These are phyloP conservation scores for Geranium brycei DNA, from an alignment of 345 rosid species.

Conservation along the genomic window DNA sequence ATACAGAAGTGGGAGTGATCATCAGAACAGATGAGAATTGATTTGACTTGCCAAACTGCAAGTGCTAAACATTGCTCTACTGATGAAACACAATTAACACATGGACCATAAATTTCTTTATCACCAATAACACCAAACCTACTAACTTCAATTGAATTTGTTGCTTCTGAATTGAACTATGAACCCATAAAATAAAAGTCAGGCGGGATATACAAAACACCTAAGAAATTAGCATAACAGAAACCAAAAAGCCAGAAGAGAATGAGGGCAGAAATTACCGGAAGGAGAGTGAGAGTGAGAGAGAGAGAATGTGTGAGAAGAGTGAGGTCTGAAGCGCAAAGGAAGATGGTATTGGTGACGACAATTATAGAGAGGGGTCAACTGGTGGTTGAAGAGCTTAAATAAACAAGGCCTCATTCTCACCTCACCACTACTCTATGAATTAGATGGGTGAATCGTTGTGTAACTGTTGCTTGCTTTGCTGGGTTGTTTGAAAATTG, in stretches of 20 bases:
- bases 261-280: slow-evolving; percentile 5
- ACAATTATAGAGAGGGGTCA: slow-evolving; percentile 4
- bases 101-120: not conserved
- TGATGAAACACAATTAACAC: no score
- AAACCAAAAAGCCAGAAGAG: not conserved
- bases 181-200: not conserved
- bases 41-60: not conserved
- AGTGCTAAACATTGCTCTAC: not conserved
- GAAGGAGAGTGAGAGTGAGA: slow-evolving; percentile 22
- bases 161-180: not conserved
- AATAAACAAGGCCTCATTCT: slow-evolving; percentile 7
- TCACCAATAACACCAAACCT: not conserved
- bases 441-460: not conserved
- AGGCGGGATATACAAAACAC: not conserved
- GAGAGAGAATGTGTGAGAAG: slow-evolving; percentile 6
- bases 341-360: not conserved
- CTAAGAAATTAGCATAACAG: not conserved
- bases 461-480: not conserved
- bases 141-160: no score
- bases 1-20: no score
- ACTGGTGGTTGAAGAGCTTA: slow-evolving; percentile 9
- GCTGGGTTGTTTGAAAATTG: no score
- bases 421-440: not conserved
- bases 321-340: not conserved
- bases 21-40: no score